Base-by-base conservation (phyloP, 768 basidiomycete genomes). In the Tylopilus sp. region DNA sequence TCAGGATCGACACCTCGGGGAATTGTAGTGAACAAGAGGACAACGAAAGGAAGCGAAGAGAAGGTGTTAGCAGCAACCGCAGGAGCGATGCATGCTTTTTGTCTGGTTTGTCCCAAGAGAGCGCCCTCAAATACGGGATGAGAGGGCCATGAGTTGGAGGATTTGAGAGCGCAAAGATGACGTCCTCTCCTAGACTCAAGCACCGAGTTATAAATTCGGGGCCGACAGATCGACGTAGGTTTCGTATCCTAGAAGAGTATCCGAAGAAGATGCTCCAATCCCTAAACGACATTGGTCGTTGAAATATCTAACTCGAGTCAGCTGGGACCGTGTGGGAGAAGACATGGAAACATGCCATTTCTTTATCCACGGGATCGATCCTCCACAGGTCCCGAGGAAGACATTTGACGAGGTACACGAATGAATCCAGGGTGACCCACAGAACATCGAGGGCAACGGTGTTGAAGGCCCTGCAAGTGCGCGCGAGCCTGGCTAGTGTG, bases 361-460 rank as follows among this genome's bases (percentile, higher is more conserved):
- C 54, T 48, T 21, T 40, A 13, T 52, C 38, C 11, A 1, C 7
- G 26, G 26, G 19, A 7, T 67, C 48, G 2, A 53, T 46, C 51
- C 19, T 60, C 69, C 66, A 69, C 7, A 70, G 48, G 47, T 68
- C 66, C 38, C 45, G 64, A 36, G 67, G 69, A 50, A 68, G 62
- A 40, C 60, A 62, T 41, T 52, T 53, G 19, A 68, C 24, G 38
- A 70, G 59, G 19, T 45, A 29, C n/a, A 53, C 30, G 51, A 68
- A 59, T 4, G 59, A 64, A 34, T 60, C 52, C 55, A 64, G 45
- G 10, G 28, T 17, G 9, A 30, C 53, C 67, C 69, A 68, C 37
- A 69, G 24, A 2, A 57, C 47, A 48, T 68, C 67, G 24, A 68
- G 60, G 10, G 69, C 64, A 6, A 48, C 24, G 16, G 48, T 45